Conservation (phyloP, 1,284 basidiomycete species). For the Leccinum discolor region DNA sequence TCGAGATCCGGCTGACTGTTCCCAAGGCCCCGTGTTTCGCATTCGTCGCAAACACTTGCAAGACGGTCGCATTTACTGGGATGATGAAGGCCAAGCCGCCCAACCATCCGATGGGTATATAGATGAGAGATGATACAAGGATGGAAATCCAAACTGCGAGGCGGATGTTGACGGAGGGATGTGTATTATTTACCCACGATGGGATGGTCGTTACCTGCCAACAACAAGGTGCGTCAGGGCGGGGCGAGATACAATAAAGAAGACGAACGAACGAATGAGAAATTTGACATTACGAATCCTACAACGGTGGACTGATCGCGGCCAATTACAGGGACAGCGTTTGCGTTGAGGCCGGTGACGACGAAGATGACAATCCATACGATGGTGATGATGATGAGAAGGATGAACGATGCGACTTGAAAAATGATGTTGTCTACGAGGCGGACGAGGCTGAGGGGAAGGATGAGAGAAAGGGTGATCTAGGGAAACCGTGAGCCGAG, state of each 20-base stretch:
- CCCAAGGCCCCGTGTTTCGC: conserved; percentile 3
- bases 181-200: conserved; percentile 29
- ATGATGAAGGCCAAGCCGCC: conserved; percentile 18
- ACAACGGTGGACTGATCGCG: conserved; percentile 18
- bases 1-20: conserved; percentile 16
- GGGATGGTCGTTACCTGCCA: conserved; percentile 24
- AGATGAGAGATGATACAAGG: conserved; percentile 24
- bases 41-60: conserved; percentile 16
- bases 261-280: conserved; percentile 21
- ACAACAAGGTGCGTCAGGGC: neutral
- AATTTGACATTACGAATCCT: conserved; percentile 27
- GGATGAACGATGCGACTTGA: conserved; percentile 23
- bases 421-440: conserved; percentile 28
- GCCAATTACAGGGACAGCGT: conserved; percentile 13
- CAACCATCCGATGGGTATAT: conserved; percentile 26
- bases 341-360: conserved; percentile 11
- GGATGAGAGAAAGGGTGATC: conserved; percentile 21
- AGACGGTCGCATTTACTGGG: conserved; percentile 12
- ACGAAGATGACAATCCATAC: conserved; percentile 20
- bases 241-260: neutral
- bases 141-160: conserved; percentile 23
- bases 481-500: conserved; percentile 8
- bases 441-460: conserved; percentile 25
- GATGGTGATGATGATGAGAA: conserved; percentile 20
- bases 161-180: conserved; percentile 22